Evolutionary conservation across 2,329 filamentous ascomycete genomes (phyloP), one percentile per base, ranked within the genome.

Genomic region (Sclerotinia subarctica): DNA sequence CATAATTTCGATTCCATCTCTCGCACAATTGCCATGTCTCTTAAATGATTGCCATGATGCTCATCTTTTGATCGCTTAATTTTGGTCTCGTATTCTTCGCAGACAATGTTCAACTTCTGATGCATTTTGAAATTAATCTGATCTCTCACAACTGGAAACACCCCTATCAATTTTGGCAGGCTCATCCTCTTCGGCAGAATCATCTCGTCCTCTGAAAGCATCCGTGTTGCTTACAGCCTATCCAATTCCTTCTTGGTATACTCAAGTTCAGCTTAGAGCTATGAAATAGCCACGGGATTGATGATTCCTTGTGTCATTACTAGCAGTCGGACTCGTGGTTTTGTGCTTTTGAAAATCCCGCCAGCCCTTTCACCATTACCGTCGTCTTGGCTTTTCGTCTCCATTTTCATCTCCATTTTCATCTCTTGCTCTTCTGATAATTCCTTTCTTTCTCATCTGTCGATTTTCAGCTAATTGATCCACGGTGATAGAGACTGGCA

Each of bases 401-500:
- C 11, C 44, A 26, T 26, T 26, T 21, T 24, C 3, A 60, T 49
- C 19, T 19, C 11, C 44, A 26, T 26, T 26, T 21, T 24, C 3
- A 60, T 60, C 1, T 24, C 44, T 49, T 29, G 21, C 6, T 35
- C 21, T 60, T 49, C 26, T 19, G 15, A 59, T 4, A 47, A 2
- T 8, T n/a, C n/a, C n/a, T n/a, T 32, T 7, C 5, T 13, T 29
- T 29, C 19, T 32, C 21, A 11, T 56, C 29, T 11, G 13, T 19
- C n/a, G 11, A 35, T 35, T 35, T 3, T 26, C 29, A 35, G 32
- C 60, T 53, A 15, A 44, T 64, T 4, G 67, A 60, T 24, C 70
- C 70, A 11, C 89, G 91, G 11, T 94, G 81, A 17, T 90, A 92
- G 2, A 95, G 91, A 0, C 90, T 91, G 5, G 90, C 89, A 42